Conservation (phyloP, 768 basidiomycete genomes). For the Agaricus sinodeliciosus region DNA sequence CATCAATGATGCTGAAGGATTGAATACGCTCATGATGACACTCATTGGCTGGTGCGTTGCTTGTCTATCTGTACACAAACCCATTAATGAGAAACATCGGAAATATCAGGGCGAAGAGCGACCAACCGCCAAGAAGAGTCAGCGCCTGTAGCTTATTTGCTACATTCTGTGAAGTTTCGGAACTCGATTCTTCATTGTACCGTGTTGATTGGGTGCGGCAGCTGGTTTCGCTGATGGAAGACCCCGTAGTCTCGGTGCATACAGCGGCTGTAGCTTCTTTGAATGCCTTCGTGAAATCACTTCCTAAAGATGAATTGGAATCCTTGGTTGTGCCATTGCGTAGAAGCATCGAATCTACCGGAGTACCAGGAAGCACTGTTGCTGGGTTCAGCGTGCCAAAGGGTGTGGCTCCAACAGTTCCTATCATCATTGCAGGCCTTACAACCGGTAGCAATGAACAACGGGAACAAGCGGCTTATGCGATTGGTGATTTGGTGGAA, state of each 20-base stretch:
- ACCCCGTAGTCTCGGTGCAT: slow-evolving; percentile 66
- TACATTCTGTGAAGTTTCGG: slow-evolving; percentile 77
- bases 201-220: slow-evolving; percentile 93
- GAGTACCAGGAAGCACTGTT: slow-evolving; percentile 68
- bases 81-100: neutral
- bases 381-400: slow-evolving; percentile 85
- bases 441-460: slow-evolving; percentile 94
- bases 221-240: slow-evolving; percentile 77
- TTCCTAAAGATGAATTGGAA: slow-evolving; percentile 92
- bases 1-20: slow-evolving; percentile 78
- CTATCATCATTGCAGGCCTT: slow-evolving; percentile 87
- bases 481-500: slow-evolving; percentile 93
- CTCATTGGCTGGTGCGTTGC: slow-evolving; percentile 77
- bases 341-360: slow-evolving; percentile 80
- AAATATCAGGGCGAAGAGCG: slow-evolving; percentile 67
- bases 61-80: neutral
- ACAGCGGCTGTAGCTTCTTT: slow-evolving; percentile 78
- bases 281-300: slow-evolving; percentile 81
- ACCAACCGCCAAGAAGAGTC: slow-evolving; percentile 61
- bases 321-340: slow-evolving; percentile 85
- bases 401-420: slow-evolving; percentile 77
- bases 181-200: slow-evolving; percentile 79
- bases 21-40: slow-evolving; percentile 84
- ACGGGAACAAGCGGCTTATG: slow-evolving; percentile 91
- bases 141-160: slow-evolving; percentile 76